Conservation (phyloP, 768 basidiomycete genomes). For the Tubosaeta sp. region DNA sequence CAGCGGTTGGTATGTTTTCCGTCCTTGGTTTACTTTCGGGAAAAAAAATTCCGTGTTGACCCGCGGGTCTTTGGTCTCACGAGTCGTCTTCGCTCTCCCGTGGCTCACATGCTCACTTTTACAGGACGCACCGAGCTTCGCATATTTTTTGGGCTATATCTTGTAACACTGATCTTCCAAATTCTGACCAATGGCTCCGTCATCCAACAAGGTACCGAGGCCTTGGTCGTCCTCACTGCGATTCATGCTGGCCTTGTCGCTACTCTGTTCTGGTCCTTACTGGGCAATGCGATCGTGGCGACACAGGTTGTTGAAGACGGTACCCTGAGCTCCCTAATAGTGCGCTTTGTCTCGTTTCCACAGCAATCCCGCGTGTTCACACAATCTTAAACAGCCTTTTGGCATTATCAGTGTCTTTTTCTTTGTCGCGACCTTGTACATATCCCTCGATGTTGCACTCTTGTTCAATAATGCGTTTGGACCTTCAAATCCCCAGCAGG, state of each 20-base stretch:
- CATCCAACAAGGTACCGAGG: slow-evolving; percentile 69
- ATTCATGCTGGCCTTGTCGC: slow-evolving; percentile 77
- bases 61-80: neutral
- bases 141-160: slow-evolving; percentile 59
- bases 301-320: slow-evolving; percentile 95
- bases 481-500: slow-evolving; percentile 50
- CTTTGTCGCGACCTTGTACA: slow-evolving; percentile 74
- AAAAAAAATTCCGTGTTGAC: neutral
- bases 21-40: neutral
- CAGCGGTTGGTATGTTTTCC: slow-evolving; percentile 73
- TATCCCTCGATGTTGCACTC: slow-evolving; percentile 78
- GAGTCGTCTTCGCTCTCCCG: neutral
- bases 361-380: neutral
- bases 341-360: slow-evolving; percentile 32
- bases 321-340: slow-evolving; percentile 63
- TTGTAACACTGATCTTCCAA: slow-evolving; percentile 72
- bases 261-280: slow-evolving; percentile 73
- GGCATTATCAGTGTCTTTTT: slow-evolving; percentile 51
- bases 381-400: slow-evolving; percentile 51
- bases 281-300: slow-evolving; percentile 73
- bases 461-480: slow-evolving; percentile 60
- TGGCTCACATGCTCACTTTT: slow-evolving; percentile 6
- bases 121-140: slow-evolving; percentile 69
- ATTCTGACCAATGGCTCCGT: slow-evolving; percentile 77
- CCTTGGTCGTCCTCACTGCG: slow-evolving; percentile 66